Evolutionary conservation across 768 basidiomycete species (phyloP), one percentile per base, ranked within the genome.

Genomic region (Pluteus cervinus): DNA sequence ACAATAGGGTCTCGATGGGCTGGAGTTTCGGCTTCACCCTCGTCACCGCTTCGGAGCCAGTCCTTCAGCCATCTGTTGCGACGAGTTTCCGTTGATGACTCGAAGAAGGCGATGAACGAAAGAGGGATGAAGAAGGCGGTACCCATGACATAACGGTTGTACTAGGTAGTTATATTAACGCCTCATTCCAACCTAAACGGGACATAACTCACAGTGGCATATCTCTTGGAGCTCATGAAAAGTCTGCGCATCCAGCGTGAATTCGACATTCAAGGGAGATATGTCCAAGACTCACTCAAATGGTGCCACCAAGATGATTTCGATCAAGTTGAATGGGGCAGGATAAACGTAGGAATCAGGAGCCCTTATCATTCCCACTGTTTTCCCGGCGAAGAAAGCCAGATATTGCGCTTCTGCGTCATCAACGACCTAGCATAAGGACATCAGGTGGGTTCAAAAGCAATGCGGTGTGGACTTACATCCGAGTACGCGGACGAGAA

Each of bases 401-500:
- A 96, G 68, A 55, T 88, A 93, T 64, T 96, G 81, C 15, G 90
- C 90, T 53, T 87, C 85, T 1, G 91, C 90, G 48, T 92, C 82
- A 23, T 74, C 76, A 1, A 89, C 70, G 6, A 90, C 75, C 86
- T 89, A 42, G 4, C 7, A 37, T 36, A 14, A 35, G 12, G n/a
- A 14, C 14, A 10, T 30, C 22, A 24, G 36, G 12, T 29, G 36
- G 45, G 8, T 21, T 14, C 26, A 10, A 14, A 24, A 15, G n/a
- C 14, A 18, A 20, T 5, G 33, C n/a, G 14, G 5, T 10, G 24
- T 20, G 23, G 35, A 29, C 73, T 56, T 39, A 87, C 89, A 49
- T 92, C 91, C 8, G 81, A 77, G 51, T 94, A 94, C 1, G 91
- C 90, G 34, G 90, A 88, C 12, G 91, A 81, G 56, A 96, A 96